phyloP scores from a whole-genome alignment of 2,329 filamentous ascomycete genomes.

The Alternaria ventricosa region DNA sequence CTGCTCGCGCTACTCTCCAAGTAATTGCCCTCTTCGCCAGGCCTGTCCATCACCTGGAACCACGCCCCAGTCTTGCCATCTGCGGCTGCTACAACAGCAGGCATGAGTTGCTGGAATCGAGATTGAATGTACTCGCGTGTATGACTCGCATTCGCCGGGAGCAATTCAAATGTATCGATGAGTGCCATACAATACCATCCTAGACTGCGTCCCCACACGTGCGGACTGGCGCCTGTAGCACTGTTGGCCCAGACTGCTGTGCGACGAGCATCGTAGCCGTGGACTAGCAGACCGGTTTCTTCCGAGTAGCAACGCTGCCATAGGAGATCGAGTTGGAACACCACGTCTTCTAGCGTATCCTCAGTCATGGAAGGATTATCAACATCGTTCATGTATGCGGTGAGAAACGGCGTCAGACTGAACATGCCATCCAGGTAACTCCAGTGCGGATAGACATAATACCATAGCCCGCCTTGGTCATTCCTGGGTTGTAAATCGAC shows the following conservation, averaged over 20 bases:
- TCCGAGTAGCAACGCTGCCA: slow-evolving; percentile 52
- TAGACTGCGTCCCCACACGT: slow-evolving; percentile 62
- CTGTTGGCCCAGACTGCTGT: slow-evolving; percentile 61
- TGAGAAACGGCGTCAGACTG: slow-evolving; percentile 55
- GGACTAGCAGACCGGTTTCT: slow-evolving; percentile 56
- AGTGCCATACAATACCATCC: slow-evolving; percentile 64
- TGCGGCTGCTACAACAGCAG: slow-evolving; percentile 48
- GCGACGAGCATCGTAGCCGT: slow-evolving; percentile 61
- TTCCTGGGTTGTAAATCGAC: slow-evolving; percentile 38
- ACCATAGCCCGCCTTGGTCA: slow-evolving; percentile 42
- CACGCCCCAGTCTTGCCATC: slow-evolving; percentile 54
- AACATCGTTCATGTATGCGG: slow-evolving; percentile 26
- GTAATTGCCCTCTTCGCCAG: slow-evolving; percentile 61
- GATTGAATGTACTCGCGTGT: background rate
- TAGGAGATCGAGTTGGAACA: slow-evolving; percentile 47
- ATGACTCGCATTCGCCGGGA: slow-evolving; percentile 11
- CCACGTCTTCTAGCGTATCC: slow-evolving; percentile 19
- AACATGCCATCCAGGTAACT: slow-evolving; percentile 63
- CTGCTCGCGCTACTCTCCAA: slow-evolving; percentile 65
- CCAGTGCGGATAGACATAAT: slow-evolving; percentile 57
- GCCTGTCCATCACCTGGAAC: slow-evolving; percentile 64
- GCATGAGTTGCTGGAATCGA: slow-evolving; percentile 10
- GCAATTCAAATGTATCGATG: slow-evolving; percentile 57
- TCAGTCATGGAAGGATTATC: background rate
- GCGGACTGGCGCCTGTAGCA: slow-evolving; percentile 58